A percentile compares a stretch with the other conserved stretches of the same genome.
Evolutionary conservation across 73 alveolate genomes (phyloP).

Genomic region (Tetrahymena malaccensis): DNA sequence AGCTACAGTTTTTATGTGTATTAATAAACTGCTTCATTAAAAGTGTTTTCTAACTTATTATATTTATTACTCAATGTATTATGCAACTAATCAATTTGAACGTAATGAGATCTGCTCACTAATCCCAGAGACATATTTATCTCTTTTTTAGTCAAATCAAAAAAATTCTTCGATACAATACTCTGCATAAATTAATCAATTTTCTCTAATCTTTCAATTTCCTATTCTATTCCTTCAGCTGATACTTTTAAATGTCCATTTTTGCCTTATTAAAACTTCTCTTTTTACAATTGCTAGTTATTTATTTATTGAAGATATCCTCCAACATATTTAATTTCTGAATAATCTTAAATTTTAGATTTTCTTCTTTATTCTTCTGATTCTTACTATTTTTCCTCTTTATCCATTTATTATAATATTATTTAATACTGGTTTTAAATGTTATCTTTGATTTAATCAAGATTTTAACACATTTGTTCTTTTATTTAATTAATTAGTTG

Average conservation of each 20-base stretch:
- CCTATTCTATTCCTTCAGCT: not conserved
- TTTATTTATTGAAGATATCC: not conserved
- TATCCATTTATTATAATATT: not conserved
- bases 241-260: not conserved
- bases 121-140: not conserved
- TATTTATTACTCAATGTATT: not conserved
- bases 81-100: not conserved
- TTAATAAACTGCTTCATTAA: not conserved
- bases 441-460: not conserved
- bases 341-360: not conserved
- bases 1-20: not conserved
- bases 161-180: not conserved
- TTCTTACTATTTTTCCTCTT: not conserved
- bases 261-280: not conserved
- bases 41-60: not conserved
- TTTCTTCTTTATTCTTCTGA: not conserved
- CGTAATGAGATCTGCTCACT: not conserved
- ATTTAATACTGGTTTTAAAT: not conserved
- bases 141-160: not conserved
- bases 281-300: not conserved
- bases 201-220: not conserved
- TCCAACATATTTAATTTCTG: not conserved
- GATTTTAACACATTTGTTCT: not conserved
- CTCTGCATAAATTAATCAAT: not conserved
- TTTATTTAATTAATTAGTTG: not conserved